A percentile compares a stretch with the other conserved stretches of the same genome.
These are phyloP conservation scores for Luffa acutangula DNA, from an alignment of 306 rosid species.

Conservation along the genomic window DNA sequence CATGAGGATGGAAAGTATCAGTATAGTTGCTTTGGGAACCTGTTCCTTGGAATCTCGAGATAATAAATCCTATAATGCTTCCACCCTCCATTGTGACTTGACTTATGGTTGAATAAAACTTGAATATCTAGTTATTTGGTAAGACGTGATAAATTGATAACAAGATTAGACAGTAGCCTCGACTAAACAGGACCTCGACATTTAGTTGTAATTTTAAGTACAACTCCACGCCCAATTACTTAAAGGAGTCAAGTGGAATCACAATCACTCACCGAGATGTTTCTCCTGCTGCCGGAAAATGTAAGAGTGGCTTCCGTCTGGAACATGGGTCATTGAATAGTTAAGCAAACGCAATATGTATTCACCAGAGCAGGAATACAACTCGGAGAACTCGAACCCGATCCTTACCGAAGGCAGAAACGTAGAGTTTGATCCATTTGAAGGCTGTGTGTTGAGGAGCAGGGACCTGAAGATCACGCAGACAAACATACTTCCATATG, in stretches of 20 bases:
- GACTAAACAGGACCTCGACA: neutral
- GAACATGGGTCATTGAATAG: slow-evolving; percentile 10
- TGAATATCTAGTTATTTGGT: neutral
- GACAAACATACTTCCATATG: slow-evolving; percentile 66
- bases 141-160: neutral
- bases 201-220: neutral
- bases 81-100: neutral
- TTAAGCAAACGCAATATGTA: neutral
- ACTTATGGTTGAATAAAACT: neutral
- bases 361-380: slow-evolving; percentile 1
- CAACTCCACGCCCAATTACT: neutral
- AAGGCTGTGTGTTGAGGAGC: slow-evolving; percentile 45
- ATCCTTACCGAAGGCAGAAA: slow-evolving; percentile 57
- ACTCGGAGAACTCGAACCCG: neutral
- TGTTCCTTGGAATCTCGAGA: neutral
- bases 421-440: slow-evolving; percentile 65
- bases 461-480: slow-evolving; percentile 86
- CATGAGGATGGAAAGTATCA: neutral
- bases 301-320: slow-evolving; percentile 90
- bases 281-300: slow-evolving; percentile 74
- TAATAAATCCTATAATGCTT: neutral
- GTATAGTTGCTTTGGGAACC: neutral
- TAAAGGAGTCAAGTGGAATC: neutral
- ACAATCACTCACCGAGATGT: slow-evolving; percentile 60
- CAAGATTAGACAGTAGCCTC: neutral